phyloP scores from a whole-genome alignment of 768 basidiomycete species.

The Tylopilus cervinicoccineus region DNA sequence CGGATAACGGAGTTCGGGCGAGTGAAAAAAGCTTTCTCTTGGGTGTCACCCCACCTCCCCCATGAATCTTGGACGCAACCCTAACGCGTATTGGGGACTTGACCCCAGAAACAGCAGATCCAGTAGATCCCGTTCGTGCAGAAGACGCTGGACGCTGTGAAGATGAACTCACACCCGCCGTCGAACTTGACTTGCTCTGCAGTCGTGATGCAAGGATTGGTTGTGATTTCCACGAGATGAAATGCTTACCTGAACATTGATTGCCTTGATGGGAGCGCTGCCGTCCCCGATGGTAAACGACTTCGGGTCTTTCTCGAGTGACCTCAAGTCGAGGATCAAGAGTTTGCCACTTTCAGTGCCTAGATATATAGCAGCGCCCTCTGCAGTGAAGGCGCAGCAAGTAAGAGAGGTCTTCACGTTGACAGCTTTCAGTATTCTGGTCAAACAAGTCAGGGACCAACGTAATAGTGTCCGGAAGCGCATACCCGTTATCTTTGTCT shows the following conservation, averaged over 20 bases:
- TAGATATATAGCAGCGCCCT: conserved; percentile 62
- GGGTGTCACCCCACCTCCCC: conserved; percentile 18
- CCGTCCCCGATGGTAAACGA: conserved; percentile 45
- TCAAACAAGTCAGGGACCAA: background rate
- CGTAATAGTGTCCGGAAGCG: background rate
- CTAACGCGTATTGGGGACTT: conserved; percentile 22
- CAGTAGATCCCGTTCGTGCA: conserved; percentile 6
- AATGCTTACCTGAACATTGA: conserved; percentile 52
- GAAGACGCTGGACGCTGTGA: conserved; percentile 6
- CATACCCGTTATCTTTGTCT: conserved; percentile 71
- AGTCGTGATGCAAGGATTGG: no score
- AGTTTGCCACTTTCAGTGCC: conserved; percentile 64
- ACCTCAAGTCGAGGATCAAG: conserved; percentile 60
- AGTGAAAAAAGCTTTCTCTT: conserved; percentile 24
- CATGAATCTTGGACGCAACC: conserved; percentile 18
- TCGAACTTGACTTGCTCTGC: conserved; percentile 11
- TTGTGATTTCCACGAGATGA: background rate
- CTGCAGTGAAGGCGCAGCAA: conserved; percentile 62
- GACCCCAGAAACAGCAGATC: background rate
- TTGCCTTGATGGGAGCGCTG: conserved; percentile 45
- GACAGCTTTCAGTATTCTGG: conserved; percentile 58
- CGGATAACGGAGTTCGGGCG: conserved; percentile 21
- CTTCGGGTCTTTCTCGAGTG: conserved; percentile 63
- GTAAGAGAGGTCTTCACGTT: conserved; percentile 51
- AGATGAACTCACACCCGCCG: conserved; percentile 7